phyloP scores from a whole-genome alignment of 2,329 filamentous ascomycete genomes.

The Apiospora marii region DNA sequence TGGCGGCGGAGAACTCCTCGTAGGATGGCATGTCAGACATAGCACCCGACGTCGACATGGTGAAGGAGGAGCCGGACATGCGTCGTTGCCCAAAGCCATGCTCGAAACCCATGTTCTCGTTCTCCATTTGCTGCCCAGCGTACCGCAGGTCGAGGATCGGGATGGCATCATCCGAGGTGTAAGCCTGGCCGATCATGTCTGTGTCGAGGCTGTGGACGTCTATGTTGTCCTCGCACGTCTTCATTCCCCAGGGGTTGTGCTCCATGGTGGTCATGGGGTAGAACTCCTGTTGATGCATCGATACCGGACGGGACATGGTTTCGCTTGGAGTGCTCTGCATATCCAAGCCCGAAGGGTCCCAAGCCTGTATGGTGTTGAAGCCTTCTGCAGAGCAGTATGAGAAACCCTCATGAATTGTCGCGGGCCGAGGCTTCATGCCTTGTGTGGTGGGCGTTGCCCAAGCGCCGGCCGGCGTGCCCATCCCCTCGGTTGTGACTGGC shows the following conservation, averaged over 20 bases:
- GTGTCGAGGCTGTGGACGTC: constrained; percentile 63
- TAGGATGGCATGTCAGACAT: constrained; percentile 75
- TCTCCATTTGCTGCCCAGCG: constrained; percentile 55
- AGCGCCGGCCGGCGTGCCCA: constrained; percentile 54
- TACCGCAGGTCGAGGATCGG: constrained; percentile 69
- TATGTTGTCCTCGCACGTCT: constrained; percentile 63
- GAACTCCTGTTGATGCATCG: constrained; percentile 63
- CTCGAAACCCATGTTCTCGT: constrained; percentile 59
- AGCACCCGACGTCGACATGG: constrained; percentile 71
- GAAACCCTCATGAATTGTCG: constrained; percentile 68
- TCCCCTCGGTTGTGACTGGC: constrained; percentile 55
- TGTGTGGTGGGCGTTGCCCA: constrained; percentile 65
- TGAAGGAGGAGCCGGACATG: constrained; percentile 78
- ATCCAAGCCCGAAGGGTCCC: constrained; percentile 61
- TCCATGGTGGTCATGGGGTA: constrained; percentile 60
- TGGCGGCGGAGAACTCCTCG: constrained; percentile 72
- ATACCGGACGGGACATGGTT: constrained; percentile 61
- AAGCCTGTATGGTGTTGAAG: constrained; percentile 60
- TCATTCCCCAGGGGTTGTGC: constrained; percentile 60
- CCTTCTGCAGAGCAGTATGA: constrained; percentile 65
- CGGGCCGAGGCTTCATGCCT: constrained; percentile 59
- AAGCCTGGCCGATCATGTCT: constrained; percentile 70
- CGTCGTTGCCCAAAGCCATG: constrained; percentile 64
- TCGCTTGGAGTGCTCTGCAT: constrained; percentile 60
- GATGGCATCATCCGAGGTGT: constrained; percentile 68